Percentiles rank a stretch among this genome's conserved stretches.
Evolutionary conservation across 306 rosid genomes (phyloP).

Genomic region (Coriaria nepalensis): DNA sequence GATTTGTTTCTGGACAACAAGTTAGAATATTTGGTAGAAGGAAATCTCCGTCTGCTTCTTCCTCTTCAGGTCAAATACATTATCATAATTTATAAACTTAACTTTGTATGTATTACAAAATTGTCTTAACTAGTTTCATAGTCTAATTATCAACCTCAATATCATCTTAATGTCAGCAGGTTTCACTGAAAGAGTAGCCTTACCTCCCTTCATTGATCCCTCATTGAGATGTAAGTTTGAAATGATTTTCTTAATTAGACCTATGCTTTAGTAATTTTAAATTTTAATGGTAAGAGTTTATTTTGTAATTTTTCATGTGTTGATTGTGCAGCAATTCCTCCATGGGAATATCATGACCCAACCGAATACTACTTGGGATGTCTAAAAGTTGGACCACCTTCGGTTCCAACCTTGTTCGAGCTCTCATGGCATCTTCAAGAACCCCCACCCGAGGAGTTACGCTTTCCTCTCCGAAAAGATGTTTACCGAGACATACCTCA

Average conservation of each 20-base stretch:
- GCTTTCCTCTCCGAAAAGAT: conserved; percentile 61
- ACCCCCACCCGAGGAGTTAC: conserved; percentile 64
- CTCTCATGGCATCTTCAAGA: conserved; percentile 57
- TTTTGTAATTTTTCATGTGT: background rate
- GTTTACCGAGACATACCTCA: conserved; percentile 61
- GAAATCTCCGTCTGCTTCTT: conserved; percentile 40
- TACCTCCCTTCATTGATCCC: conserved; percentile 36
- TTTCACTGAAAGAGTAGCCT: conserved; percentile 30
- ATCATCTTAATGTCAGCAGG: conserved; percentile 30
- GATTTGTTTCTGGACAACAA: conserved; percentile 77
- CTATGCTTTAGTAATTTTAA: no score
- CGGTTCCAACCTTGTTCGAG: conserved; percentile 55
- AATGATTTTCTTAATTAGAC: no score
- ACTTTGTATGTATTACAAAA: background rate
- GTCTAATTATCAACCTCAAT: conserved; percentile 12
- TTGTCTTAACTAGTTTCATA: background rate
- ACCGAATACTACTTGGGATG: conserved; percentile 58
- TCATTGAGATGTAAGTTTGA: conserved; percentile 44
- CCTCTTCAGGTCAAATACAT: background rate
- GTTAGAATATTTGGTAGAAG: conserved; percentile 90
- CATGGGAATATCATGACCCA: conserved; percentile 68
- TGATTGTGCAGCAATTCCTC: conserved; percentile 31
- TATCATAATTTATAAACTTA: no score
- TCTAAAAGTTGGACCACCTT: conserved; percentile 38
- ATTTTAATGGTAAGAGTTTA: no score